Conservation (phyloP, 768 basidiomycete species). For the Suillus fuscotomentosus region DNA sequence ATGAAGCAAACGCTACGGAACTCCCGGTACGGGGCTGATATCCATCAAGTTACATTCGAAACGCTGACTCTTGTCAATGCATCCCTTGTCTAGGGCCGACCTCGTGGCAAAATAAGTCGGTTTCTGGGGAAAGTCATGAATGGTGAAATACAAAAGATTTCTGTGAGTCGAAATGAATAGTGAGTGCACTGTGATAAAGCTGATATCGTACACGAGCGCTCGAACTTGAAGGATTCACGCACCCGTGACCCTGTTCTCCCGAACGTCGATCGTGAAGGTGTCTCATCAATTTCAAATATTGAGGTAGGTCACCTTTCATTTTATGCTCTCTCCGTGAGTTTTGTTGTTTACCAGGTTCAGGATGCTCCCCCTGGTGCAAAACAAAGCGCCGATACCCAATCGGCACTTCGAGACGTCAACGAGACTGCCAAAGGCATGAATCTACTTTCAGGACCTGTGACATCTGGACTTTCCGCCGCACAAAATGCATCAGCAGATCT, state of each 20-base stretch:
- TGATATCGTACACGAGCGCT: too few relatives aligned
- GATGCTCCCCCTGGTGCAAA: not conserved
- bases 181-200: too few relatives aligned
- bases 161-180: not conserved
- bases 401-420: not conserved
- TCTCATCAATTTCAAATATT: not conserved
- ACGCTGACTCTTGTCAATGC: too few relatives aligned
- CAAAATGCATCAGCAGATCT: not conserved
- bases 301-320: too few relatives aligned
- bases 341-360: not conserved
- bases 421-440: not conserved
- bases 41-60: too few relatives aligned
- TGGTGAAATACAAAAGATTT: not conserved
- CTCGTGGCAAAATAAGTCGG: too few relatives aligned
- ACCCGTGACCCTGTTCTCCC: not conserved
- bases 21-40: not conserved
- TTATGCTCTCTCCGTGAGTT: not conserved
- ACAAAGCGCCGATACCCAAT: not conserved
- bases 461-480: not conserved
- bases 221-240: not conserved
- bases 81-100: not conserved
- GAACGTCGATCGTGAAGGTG: not conserved
- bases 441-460: not conserved
- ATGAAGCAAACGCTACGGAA: not conserved
- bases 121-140: too few relatives aligned